A percentile compares a stretch with the other conserved stretches of the same genome.
These are phyloP conservation scores for Myriosclerotinia duriaeana DNA, from an alignment of 2,329 filamentous ascomycete genomes.

Conservation along the genomic window DNA sequence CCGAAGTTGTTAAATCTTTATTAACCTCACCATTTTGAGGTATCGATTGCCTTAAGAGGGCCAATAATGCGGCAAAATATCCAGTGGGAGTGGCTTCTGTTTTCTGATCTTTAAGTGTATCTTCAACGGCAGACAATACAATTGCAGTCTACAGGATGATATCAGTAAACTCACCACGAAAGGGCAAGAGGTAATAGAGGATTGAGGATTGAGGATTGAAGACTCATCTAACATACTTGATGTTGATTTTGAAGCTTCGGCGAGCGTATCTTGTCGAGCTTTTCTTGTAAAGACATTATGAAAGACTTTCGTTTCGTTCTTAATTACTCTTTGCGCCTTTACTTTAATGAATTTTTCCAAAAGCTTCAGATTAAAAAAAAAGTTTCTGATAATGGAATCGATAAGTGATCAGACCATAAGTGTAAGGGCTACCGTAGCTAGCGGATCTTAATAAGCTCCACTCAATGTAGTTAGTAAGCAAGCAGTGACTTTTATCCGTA, in stretches of 20 bases:
- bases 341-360: conserved; percentile 25
- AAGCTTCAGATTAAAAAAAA: conserved; percentile 25
- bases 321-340: conserved; percentile 37
- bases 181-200: background rate
- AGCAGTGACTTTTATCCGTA: background rate
- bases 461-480: background rate
- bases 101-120: conserved; percentile 86
- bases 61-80: conserved; percentile 93
- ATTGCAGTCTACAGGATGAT: conserved; percentile 64
- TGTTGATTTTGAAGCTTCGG: conserved; percentile 95
- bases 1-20: conserved; percentile 78
- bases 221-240: conserved; percentile 59
- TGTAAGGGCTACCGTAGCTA: conserved; percentile 25
- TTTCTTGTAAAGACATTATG: conserved; percentile 73
- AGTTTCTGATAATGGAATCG: conserved; percentile 25
- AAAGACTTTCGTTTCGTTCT: conserved; percentile 24
- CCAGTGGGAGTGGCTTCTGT: conserved; percentile 80
- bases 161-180: conserved; percentile 20
- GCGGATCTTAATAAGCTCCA: background rate
- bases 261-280: conserved; percentile 94
- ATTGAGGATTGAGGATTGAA: conserved; percentile 20
- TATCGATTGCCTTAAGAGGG: conserved; percentile 77
- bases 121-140: conserved; percentile 87
- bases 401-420: conserved; percentile 29
- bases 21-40: conserved; percentile 65